Conservation (phyloP, 148 eudicot species). For the Fagopyrum esculentum region DNA sequence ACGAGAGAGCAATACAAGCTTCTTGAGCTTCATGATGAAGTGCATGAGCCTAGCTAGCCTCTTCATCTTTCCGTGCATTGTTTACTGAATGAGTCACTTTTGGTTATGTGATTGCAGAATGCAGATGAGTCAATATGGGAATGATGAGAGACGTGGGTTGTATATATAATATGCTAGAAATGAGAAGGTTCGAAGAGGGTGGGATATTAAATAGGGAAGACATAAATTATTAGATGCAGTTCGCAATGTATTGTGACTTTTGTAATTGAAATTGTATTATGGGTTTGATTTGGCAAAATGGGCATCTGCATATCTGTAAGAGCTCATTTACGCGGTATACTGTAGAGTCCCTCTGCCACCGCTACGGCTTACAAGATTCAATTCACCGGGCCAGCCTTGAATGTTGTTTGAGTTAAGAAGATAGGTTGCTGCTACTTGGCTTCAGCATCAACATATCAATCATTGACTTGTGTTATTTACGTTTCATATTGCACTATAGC, state of each 20-base stretch:
- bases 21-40: conserved; percentile 6
- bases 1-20: background rate
- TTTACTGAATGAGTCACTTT: background rate
- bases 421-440: background rate
- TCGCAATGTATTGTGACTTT: background rate
- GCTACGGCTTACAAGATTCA: background rate
- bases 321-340: background rate
- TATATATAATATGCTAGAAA: background rate
- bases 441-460: too few relatives aligned
- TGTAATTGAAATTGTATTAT: background rate
- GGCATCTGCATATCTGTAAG: conserved; percentile 3
- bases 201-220: background rate
- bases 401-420: background rate
- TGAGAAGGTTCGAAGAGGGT: conserved; percentile 9
- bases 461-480: too few relatives aligned
- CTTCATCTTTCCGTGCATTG: background rate
- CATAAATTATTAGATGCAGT: background rate
- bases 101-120: background rate
- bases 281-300: conserved; percentile 8
- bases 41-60: background rate
- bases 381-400: background rate
- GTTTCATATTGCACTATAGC: too few relatives aligned
- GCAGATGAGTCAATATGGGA: conserved; percentile 9
- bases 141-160: conserved; percentile 7
- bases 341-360: background rate